Evolutionary conservation across 2,329 filamentous ascomycete species (phyloP), one percentile per base, ranked within the genome.

Genomic region (Pestalotiopsis sp.): DNA sequence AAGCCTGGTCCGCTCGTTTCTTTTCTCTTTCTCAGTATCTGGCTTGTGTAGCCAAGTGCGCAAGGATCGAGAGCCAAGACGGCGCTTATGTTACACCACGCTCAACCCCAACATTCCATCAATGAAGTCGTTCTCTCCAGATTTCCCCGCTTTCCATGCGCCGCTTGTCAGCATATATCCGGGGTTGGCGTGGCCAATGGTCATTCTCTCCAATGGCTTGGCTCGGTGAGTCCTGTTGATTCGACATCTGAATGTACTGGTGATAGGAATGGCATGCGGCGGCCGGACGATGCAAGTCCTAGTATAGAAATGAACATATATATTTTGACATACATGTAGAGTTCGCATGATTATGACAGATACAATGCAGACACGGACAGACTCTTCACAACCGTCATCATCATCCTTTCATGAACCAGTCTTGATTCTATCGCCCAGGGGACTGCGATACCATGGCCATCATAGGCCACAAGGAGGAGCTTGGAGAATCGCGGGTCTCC

Each of bases 401-500:
- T n/a, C n/a, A n/a, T n/a, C n/a, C n/a, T 6, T 17, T 17, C 4
- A 17, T 13, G 20, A 11, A 23, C 58, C 14, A 17, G 59, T n/a
- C 27, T 61, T 5, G 14, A 12, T 36, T 14, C 12, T 31, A 14
- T 31, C 13, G 12, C 12, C 11, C 12, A n/a, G n/a, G 0, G 14
- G n/a, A 14, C 20, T 17, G 23, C 9, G 38, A 49, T 38, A 64
- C 12, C 60, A 79, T 79, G 77, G 76, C 78, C 20, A 79, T 81
- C 66, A 75, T 79, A 20, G 78, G 78, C 5, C 69, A 66, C 38
- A 80, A 78, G 67, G 79, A 81, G 72, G 74, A 81, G 61, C 76
- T 76, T 65, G 77, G 74, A 66, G 78, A 80, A 68, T 75, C 78
- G 61, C 76, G 78, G 13, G 69, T 82, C 20, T 76, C 78, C 49